Evolutionary conservation across 192 early-diverging fungal species (phyloP).

Genomic region (Umbelopsis vinacea): DNA sequence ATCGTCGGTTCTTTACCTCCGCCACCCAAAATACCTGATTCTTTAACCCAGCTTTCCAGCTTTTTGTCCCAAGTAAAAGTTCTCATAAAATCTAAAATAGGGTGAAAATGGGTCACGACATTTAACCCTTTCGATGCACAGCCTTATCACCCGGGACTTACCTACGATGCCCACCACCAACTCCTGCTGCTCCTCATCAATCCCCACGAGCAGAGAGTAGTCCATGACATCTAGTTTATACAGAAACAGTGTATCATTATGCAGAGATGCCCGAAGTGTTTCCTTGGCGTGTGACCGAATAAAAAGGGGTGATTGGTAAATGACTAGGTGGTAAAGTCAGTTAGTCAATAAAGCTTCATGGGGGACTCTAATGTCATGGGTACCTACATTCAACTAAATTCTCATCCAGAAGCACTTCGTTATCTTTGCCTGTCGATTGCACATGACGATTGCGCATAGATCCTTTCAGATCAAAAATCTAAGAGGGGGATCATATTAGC

Average conservation of each 20-base stretch:
- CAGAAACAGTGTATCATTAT: slow-evolving; percentile 94
- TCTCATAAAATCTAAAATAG: slow-evolving; percentile 82
- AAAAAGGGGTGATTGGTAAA: slow-evolving; percentile 86
- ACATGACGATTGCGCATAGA: slow-evolving; percentile 95
- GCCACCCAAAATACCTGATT: slow-evolving; percentile 87
- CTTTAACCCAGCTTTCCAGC: slow-evolving; percentile 98
- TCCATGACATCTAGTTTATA: slow-evolving; percentile 96
- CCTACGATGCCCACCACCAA: slow-evolving; percentile 96
- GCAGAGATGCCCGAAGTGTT: slow-evolving; percentile 80
- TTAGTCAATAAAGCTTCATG: neutral
- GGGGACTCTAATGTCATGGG: neutral
- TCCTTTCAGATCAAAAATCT: slow-evolving; percentile 93
- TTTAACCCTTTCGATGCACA: neutral
- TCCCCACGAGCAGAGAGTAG: slow-evolving; percentile 94
- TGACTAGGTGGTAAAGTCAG: slow-evolving; percentile 45
- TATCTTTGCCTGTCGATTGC: slow-evolving; percentile 79
- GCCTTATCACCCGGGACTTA: slow-evolving; percentile 41
- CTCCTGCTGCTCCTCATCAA: slow-evolving; percentile 85
- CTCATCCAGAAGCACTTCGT: slow-evolving; percentile 92
- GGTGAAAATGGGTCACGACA: neutral
- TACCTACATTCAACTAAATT: slow-evolving; percentile 85
- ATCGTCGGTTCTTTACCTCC: slow-evolving; percentile 94
- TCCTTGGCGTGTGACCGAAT: slow-evolving; percentile 89
- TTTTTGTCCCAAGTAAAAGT: slow-evolving; percentile 99
- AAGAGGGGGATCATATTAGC: slow-evolving; percentile 1